A percentile compares a stretch with the other conserved stretches of the same genome.
These are phyloP conservation scores for Knufia fluminis DNA, from an alignment of 2,329 filamentous ascomycete species.

Conservation along the genomic window DNA sequence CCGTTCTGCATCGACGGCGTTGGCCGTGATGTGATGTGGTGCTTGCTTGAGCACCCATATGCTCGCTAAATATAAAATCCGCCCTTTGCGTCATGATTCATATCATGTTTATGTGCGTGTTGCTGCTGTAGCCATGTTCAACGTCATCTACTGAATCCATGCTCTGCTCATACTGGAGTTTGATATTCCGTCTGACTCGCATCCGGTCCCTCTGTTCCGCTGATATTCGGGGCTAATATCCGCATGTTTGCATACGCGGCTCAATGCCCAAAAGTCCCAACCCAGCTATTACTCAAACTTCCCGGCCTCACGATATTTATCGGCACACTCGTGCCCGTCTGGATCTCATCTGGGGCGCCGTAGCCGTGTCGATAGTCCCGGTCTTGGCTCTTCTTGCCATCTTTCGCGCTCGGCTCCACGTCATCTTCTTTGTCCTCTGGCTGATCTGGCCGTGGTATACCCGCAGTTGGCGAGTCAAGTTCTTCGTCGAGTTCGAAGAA, in stretches of 20 bases:
- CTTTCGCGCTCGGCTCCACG: background rate
- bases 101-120: too few species aligned
- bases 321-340: conserved; percentile 17
- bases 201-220: too few species aligned
- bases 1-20: too few species aligned
- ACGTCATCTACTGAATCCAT: too few species aligned
- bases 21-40: too few species aligned
- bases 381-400: background rate
- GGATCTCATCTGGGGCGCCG: background rate
- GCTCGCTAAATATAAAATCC: too few species aligned
- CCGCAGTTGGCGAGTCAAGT: conserved; percentile 17
- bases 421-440: conserved; percentile 9
- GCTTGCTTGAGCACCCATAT: too few species aligned
- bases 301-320: conserved; percentile 20
- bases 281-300: conserved; percentile 13
- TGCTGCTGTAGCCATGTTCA: too few species aligned
- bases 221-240: too few species aligned
- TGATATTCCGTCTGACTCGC: too few species aligned
- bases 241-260: background rate
- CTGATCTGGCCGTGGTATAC: conserved; percentile 7
- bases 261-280: conserved; percentile 22
- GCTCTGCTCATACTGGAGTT: too few species aligned
- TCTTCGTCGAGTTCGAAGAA: conserved; percentile 24
- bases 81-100: too few species aligned
- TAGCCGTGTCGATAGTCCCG: background rate